These are phyloP conservation scores for Rehmannia glutinosa DNA, from an alignment of 257 asterid species.

Conservation along the genomic window DNA sequence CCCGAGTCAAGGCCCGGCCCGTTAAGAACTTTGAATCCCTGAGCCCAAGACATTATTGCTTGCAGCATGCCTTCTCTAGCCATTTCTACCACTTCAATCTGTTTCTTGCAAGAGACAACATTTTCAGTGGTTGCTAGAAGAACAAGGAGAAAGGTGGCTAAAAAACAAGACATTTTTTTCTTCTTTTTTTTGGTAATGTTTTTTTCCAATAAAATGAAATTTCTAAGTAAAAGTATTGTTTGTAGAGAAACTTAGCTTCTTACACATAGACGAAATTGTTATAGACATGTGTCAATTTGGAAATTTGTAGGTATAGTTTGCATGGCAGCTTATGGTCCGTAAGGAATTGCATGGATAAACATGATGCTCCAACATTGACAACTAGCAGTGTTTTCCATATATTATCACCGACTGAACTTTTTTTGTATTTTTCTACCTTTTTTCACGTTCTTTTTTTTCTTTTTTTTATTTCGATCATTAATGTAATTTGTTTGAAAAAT, in stretches of 20 bases:
- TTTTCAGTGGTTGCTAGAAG: conserved; percentile 13
- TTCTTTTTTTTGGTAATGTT: neutral
- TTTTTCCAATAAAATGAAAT: neutral
- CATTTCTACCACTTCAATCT: conserved; percentile 27
- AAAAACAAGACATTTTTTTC: conserved; percentile 16
- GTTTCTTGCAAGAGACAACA: conserved; percentile 18
- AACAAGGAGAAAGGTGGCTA: conserved; percentile 24
- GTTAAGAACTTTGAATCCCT: neutral
- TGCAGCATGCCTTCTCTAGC: conserved; percentile 34
- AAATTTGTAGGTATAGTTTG: conserved; percentile 1
- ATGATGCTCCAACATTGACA: neutral
- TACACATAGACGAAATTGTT: conserved; percentile 22
- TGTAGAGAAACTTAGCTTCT: neutral
- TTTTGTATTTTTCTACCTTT: neutral
- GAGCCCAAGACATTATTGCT: conserved; percentile 38
- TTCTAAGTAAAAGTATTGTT: neutral
- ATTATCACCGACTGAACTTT: conserved; percentile 24
- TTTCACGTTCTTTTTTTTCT: neutral
- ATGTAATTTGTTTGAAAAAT: neutral
- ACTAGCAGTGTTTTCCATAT: conserved; percentile 13
- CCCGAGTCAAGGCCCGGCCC: conserved; percentile 23
- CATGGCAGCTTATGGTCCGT: too few species aligned
- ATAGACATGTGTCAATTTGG: conserved; percentile 33
- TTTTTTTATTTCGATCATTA: neutral
- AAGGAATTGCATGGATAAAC: conserved; percentile 17